Base-by-base conservation (phyloP, 2,329 filamentous ascomycete genomes). In the Clarireedia paspali region DNA sequence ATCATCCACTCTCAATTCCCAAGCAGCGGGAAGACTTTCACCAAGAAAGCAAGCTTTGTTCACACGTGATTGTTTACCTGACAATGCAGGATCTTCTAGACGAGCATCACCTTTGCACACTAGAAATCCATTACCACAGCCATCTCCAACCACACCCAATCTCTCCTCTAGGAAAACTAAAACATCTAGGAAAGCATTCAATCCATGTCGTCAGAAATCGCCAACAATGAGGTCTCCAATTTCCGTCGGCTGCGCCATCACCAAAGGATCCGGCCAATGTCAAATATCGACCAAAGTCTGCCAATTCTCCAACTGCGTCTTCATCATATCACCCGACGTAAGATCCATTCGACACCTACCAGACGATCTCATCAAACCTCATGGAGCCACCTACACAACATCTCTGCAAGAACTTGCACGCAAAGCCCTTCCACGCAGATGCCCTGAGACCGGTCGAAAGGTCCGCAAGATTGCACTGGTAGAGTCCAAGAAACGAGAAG, bases 401-500 rank as follows among this genome's bases (percentile, higher is more conserved):
- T 59, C 56, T 2, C 45, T 60, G 4, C 26, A 49, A 1, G 45
- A 55, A 1, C 54, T 66, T 24, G 47, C 53, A 1, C 49, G 62
- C 5, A 55, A 58, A 9, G 56, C 42, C 6, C 24, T 65, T 2
- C 62, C 62, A 2, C 58, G 44, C 12, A 49, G 56, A 2, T 62
- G 59, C 48, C 55, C 59, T 0, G n/a, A 47, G 24, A 63, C 64
- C 1, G 55, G 57, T 1, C 58, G 57, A 9, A 63, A 51, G 42
- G 61, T 62, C 23, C 59, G 59, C 17, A 70, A 64, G 55, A 61
- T 74, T 9, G 62, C 68, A 0, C 62, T 75, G 0, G 66, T 74
- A 0, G 73, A 75, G 50, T 50, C 63, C 1, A 63, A 64, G 6
- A 60, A 68, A 3, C 54, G 57, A 10, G 60, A 67, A 9, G 63